A percentile compares a stretch with the other conserved stretches of the same genome.
Evolutionary conservation across 148 eudicot genomes (phyloP).

Genomic region (Hydrangea macrophylla): DNA sequence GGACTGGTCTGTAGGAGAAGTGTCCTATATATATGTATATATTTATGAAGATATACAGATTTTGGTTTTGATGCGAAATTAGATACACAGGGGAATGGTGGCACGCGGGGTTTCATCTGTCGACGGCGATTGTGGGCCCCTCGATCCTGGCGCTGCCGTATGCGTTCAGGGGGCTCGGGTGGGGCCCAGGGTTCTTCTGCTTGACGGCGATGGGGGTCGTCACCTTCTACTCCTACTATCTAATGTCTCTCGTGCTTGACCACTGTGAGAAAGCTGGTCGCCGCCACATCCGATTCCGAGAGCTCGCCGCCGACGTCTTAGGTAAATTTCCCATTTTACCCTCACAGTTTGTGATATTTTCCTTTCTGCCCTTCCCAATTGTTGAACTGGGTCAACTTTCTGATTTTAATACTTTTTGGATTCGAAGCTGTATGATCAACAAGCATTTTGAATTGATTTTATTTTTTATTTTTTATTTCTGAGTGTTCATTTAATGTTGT

Average conservation of each 20-base stretch:
- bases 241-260: constrained; percentile 88
- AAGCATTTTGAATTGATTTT: too few relatives aligned
- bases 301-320: constrained; percentile 84
- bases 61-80: too few relatives aligned
- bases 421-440: too few relatives aligned
- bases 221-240: constrained; percentile 76
- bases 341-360: background rate
- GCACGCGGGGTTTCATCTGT: constrained; percentile 93
- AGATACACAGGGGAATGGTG: constrained; percentile 81
- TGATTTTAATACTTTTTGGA: too few relatives aligned
- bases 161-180: constrained; percentile 83
- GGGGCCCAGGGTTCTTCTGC: constrained; percentile 74
- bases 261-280: constrained; percentile 77
- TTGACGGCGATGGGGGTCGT: constrained; percentile 77
- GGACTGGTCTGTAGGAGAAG: too few relatives aligned
- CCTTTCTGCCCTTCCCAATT: too few relatives aligned
- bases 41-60: too few relatives aligned
- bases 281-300: constrained; percentile 94
- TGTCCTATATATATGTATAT: too few relatives aligned
- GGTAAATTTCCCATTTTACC: constrained; percentile 28
- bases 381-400: too few relatives aligned
- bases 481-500: too few relatives aligned
- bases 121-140: constrained; percentile 96
- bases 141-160: constrained; percentile 82
- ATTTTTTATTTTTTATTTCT: too few relatives aligned